These are phyloP conservation scores for Phytophthora colocasiae DNA, from an alignment of 352 stramenopile species.

Conservation along the genomic window DNA sequence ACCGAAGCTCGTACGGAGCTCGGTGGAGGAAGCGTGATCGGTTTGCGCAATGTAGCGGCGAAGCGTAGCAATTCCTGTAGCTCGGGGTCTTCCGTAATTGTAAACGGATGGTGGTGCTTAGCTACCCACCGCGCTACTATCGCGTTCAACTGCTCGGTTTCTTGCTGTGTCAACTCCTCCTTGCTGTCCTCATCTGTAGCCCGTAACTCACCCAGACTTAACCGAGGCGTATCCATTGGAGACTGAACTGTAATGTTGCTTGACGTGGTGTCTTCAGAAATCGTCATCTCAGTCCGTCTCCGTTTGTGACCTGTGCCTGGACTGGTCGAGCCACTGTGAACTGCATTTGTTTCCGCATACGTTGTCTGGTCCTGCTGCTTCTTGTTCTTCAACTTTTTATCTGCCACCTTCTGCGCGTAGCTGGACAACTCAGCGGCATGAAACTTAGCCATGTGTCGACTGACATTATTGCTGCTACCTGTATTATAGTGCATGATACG, in stretches of 20 bases:
- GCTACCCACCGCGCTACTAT: slow-evolving; percentile 56
- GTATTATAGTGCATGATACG: slow-evolving; percentile 67
- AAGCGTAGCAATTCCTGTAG: slow-evolving; percentile 55
- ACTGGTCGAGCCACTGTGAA: neutral
- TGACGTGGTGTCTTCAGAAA: neutral
- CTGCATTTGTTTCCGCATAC: slow-evolving; percentile 3
- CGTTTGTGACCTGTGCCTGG: slow-evolving; percentile 21
- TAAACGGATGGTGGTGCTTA: slow-evolving; percentile 56
- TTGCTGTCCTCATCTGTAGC: slow-evolving; percentile 9
- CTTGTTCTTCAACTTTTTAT: slow-evolving; percentile 42
- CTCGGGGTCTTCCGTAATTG: slow-evolving; percentile 53
- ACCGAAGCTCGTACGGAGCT: slow-evolving; percentile 53
- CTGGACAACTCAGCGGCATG: slow-evolving; percentile 46
- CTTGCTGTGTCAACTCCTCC: slow-evolving; percentile 38
- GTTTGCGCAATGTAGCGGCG: slow-evolving; percentile 44
- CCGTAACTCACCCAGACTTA: slow-evolving; percentile 12
- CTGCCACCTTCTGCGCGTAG: slow-evolving; percentile 48
- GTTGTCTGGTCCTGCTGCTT: slow-evolving; percentile 20
- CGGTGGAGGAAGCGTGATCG: slow-evolving; percentile 40
- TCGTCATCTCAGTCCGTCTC: slow-evolving; percentile 23
- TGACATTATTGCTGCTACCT: slow-evolving; percentile 64
- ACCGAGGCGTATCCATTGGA: slow-evolving; percentile 10
- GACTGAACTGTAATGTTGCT: neutral
- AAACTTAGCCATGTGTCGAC: slow-evolving; percentile 64
- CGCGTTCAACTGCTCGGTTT: slow-evolving; percentile 53